Percentiles rank a stretch among this genome's conserved stretches.
phyloP scores from a whole-genome alignment of 345 rosid genomes.

The Rubroshorea leprosula region DNA sequence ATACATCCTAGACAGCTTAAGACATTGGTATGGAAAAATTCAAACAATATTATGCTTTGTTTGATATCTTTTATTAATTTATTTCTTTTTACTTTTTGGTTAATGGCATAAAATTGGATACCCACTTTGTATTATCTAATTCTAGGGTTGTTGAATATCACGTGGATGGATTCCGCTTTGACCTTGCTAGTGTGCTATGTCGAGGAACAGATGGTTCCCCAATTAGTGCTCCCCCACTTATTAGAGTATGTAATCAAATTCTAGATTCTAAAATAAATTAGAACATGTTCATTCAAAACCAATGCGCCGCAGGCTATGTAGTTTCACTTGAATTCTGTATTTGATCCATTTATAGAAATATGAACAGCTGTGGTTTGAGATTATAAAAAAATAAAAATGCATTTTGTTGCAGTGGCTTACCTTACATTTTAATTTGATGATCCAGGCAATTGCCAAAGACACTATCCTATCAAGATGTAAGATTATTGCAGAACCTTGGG shows the following conservation, averaged over 20 bases:
- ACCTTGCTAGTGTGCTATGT: conserved; percentile 92
- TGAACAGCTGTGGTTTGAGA: neutral
- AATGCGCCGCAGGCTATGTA: too few relatives aligned
- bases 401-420: neutral
- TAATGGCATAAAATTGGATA: neutral
- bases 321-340: neutral
- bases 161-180: conserved; percentile 93
- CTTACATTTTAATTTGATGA: conserved; percentile 7
- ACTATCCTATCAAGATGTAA: conserved; percentile 73
- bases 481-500: conserved; percentile 96
- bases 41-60: neutral
- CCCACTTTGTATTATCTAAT: neutral
- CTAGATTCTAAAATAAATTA: neutral
- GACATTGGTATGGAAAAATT: conserved; percentile 65
- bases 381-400: neutral
- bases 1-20: conserved; percentile 79
- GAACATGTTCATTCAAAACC: too few relatives aligned
- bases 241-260: conserved; percentile 44
- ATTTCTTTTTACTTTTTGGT: neutral
- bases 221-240: conserved; percentile 70
- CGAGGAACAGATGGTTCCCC: conserved; percentile 91
- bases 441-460: conserved; percentile 88
- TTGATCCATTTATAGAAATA: too few relatives aligned
- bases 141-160: conserved; percentile 78
- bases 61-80: neutral